These are phyloP conservation scores for Paraconiothyrium brasiliense DNA, from an alignment of 2,329 filamentous ascomycete species.

Conservation along the genomic window DNA sequence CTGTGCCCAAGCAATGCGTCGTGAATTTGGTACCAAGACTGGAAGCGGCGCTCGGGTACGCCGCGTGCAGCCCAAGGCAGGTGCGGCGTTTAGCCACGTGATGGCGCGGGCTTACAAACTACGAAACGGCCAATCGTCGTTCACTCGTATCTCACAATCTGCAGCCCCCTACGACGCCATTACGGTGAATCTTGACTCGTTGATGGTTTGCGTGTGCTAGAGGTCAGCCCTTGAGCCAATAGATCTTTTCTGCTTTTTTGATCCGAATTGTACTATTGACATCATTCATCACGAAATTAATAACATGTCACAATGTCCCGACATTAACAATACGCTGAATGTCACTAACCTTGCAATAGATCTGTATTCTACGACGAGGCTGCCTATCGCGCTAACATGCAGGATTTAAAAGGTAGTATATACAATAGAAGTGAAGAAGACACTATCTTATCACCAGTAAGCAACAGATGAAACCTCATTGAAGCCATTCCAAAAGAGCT, in stretches of 20 bases:
- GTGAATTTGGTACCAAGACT: slow-evolving; percentile 1
- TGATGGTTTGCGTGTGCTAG: no score
- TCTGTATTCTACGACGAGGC: neutral
- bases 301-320: neutral
- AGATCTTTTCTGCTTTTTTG: no score
- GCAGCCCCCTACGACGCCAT: no score
- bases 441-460: neutral
- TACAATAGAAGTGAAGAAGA: neutral
- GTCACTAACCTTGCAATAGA: neutral
- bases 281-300: neutral
- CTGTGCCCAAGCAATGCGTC: slow-evolving; percentile 5
- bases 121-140: neutral
- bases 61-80: neutral
- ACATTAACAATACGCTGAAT: neutral
- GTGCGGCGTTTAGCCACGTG: neutral
- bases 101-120: slow-evolving; percentile 4
- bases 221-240: no score
- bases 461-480: neutral
- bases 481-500: neutral
- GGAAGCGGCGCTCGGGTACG: slow-evolving; percentile 7
- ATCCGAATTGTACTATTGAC: no score
- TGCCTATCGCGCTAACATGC: neutral
- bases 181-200: no score
- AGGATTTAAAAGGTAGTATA: neutral
- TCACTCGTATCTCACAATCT: neutral